A percentile compares a stretch with the other conserved stretches of the same genome.
These are phyloP conservation scores for Hortiboletus flavorubellus DNA, from an alignment of 768 basidiomycete genomes.

Conservation along the genomic window DNA sequence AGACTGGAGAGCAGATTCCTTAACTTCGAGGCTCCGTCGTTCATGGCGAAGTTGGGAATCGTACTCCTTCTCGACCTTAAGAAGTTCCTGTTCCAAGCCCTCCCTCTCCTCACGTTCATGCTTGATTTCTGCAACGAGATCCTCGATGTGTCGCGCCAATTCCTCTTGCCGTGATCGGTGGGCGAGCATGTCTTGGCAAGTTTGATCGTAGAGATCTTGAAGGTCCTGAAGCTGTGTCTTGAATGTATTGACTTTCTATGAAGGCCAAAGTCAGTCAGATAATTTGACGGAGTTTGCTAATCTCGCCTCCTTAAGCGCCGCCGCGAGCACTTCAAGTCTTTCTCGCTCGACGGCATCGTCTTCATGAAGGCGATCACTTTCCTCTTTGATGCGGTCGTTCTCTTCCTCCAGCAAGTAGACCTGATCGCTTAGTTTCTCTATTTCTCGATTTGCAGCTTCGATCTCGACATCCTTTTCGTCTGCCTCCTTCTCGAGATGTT, in stretches of 20 bases:
- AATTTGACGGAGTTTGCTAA: not conserved
- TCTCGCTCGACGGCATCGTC: conserved; percentile 74
- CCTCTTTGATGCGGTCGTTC: conserved; percentile 71
- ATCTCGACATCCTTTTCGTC: conserved; percentile 81
- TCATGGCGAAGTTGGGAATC: conserved; percentile 59
- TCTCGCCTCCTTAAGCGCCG: conserved; percentile 77
- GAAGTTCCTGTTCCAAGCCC: conserved; percentile 50
- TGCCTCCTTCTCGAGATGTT: conserved; percentile 73
- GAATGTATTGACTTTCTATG: conserved; percentile 63
- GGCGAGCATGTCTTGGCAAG: conserved; percentile 58
- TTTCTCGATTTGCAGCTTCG: conserved; percentile 66
- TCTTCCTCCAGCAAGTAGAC: conserved; percentile 88
- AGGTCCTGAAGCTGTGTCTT: conserved; percentile 67
- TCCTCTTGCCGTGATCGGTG: conserved; percentile 75
- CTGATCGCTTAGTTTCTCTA: conserved; percentile 76
- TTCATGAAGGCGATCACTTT: conserved; percentile 61
- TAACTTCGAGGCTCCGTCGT: conserved; percentile 62
- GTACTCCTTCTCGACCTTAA: conserved; percentile 57
- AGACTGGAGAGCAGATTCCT: conserved; percentile 64
- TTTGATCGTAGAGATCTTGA: conserved; percentile 61
- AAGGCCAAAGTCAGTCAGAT: conserved; percentile 1
- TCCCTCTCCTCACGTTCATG: conserved; percentile 57
- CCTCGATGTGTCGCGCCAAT: conserved; percentile 69
- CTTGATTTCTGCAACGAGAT: conserved; percentile 61
- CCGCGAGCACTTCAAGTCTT: conserved; percentile 59